A percentile compares a stretch with the other conserved stretches of the same genome.
phyloP scores from a whole-genome alignment of 805 yeast species.

The Jamesozyma lodderae region DNA sequence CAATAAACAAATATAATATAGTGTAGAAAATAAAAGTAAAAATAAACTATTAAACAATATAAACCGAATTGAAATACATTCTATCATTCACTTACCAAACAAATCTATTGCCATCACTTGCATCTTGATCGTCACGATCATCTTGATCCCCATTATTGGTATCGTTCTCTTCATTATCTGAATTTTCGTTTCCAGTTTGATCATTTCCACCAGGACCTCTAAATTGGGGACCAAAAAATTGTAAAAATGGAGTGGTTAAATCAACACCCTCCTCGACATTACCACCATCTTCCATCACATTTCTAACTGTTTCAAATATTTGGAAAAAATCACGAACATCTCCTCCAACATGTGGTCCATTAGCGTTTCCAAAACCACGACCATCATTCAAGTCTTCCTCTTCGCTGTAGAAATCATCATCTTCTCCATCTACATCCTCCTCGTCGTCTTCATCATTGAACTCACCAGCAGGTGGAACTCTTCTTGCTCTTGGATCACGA shows the following conservation, averaged over 20 bases:
- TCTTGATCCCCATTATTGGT: slow-evolving; percentile 8
- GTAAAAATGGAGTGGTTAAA: slow-evolving; percentile 16
- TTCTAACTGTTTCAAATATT: slow-evolving; percentile 21
- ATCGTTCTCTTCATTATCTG: no score
- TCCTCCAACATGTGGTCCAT: slow-evolving; percentile 12
- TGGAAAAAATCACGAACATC: slow-evolving; percentile 22
- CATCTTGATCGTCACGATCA: slow-evolving; percentile 3
- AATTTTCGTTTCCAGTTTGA: slow-evolving; percentile 5
- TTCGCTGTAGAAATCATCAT: slow-evolving; percentile 10
- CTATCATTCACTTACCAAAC: not conserved
- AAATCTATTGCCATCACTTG: slow-evolving; percentile 1
- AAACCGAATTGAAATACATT: not conserved
- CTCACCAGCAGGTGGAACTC: slow-evolving; percentile 10
- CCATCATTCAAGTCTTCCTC: slow-evolving; percentile 8
- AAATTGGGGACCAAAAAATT: slow-evolving; percentile 19
- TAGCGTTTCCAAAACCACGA: slow-evolving; percentile 7
- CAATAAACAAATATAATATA: no score
- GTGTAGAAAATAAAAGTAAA: no score
- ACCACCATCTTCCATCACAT: slow-evolving; percentile 13
- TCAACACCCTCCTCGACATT: slow-evolving; percentile 12
- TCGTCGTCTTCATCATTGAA: slow-evolving; percentile 15
- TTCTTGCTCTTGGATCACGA: slow-evolving; percentile 19
- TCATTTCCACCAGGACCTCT: slow-evolving; percentile 9
- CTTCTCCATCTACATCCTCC: slow-evolving; percentile 18
- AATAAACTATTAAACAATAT: not conserved